Percentiles rank a stretch among this genome's conserved stretches.
These are phyloP conservation scores for Bassia scoparia DNA, from an alignment of 148 eudicot genomes.

Conservation along the genomic window DNA sequence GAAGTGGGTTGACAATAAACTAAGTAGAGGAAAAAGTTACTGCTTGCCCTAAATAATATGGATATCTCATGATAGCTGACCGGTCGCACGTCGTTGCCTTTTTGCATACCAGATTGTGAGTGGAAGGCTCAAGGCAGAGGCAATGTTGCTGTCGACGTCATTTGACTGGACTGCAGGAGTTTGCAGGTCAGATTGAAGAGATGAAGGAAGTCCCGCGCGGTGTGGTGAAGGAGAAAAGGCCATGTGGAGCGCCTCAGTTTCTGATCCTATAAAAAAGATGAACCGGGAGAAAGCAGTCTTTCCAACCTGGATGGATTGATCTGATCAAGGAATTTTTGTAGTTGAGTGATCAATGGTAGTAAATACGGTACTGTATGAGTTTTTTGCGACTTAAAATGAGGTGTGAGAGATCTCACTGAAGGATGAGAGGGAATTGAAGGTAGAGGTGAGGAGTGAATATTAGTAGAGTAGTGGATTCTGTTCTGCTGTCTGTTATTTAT, in stretches of 20 bases:
- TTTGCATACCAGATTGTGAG: slow-evolving; percentile 55
- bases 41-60: neutral
- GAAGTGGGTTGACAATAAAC: neutral
- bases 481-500: slow-evolving; percentile 31
- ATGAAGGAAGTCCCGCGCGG: slow-evolving; percentile 62
- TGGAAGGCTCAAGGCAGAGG: slow-evolving; percentile 94
- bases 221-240: slow-evolving; percentile 74
- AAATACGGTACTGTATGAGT: slow-evolving; percentile 32
- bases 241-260: slow-evolving; percentile 57
- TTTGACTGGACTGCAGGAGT: slow-evolving; percentile 94
- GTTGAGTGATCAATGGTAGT: slow-evolving; percentile 28
- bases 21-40: neutral
- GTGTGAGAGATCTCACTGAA: neutral
- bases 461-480: slow-evolving; percentile 20
- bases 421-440: neutral
- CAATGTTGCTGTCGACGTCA: slow-evolving; percentile 76
- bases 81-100: neutral
- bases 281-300: slow-evolving; percentile 7
- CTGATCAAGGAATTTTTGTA: slow-evolving; percentile 19
- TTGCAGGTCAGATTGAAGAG: slow-evolving; percentile 68
- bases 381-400: slow-evolving; percentile 20
- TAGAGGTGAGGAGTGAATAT: neutral
- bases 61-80: slow-evolving; percentile 1
- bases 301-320: slow-evolving; percentile 36
- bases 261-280: slow-evolving; percentile 21